Conservation (phyloP, 2,329 filamentous ascomycete genomes). For the Pestalotiopsis sp. region DNA sequence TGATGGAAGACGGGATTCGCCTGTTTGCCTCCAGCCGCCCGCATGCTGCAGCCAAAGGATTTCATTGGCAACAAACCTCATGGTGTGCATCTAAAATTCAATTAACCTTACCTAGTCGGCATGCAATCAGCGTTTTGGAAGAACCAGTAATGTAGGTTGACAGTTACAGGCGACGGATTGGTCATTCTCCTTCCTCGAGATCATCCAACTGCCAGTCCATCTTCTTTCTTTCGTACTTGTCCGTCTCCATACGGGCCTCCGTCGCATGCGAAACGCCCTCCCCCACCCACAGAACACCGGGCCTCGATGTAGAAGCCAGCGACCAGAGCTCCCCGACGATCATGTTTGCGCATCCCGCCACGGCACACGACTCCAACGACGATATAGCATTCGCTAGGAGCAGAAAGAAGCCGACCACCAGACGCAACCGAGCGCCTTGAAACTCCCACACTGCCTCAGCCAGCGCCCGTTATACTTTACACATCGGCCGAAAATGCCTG, state of each 20-base stretch:
- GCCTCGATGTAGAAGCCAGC: conserved; percentile 10
- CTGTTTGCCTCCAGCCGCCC: background rate
- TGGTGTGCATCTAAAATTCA: background rate
- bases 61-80: background rate
- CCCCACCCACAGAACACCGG: background rate
- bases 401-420: conserved; percentile 30
- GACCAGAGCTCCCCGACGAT: conserved; percentile 25
- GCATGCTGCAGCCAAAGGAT: background rate
- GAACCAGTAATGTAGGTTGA: background rate
- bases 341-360: conserved; percentile 34
- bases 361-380: conserved; percentile 25
- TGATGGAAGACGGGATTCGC: background rate
- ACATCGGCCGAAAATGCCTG: conserved; percentile 49
- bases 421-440: conserved; percentile 5
- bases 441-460: background rate
- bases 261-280: background rate
- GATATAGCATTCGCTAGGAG: conserved; percentile 34
- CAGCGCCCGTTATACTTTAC: conserved; percentile 14
- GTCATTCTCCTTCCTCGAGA: background rate
- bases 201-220: background rate
- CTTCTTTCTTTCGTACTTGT: background rate
- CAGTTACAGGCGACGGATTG: conserved; percentile 1
- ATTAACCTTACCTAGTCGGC: background rate
- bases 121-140: background rate
- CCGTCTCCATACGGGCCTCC: background rate